Conservation (phyloP, 257 asterid species). For the Apocynum venetum region DNA sequence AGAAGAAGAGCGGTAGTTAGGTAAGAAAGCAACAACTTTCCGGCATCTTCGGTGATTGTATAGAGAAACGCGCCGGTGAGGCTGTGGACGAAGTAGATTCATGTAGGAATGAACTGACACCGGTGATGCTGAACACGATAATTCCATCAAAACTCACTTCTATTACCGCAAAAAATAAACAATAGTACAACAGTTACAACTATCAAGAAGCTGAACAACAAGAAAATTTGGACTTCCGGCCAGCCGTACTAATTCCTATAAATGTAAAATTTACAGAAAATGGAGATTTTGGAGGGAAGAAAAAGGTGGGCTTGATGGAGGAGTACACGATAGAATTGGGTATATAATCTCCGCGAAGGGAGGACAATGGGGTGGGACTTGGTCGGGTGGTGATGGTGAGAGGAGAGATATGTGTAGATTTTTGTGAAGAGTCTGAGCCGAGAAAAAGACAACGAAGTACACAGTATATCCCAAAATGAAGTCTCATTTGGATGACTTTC, state of each 20-base stretch:
- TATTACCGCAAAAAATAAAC: background rate
- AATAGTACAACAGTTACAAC: background rate
- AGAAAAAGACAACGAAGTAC: background rate
- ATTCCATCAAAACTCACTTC: constrained; percentile 35
- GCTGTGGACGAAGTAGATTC: constrained; percentile 29
- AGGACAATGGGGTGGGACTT: too few species aligned
- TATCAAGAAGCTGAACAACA: background rate
- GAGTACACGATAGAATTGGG: background rate
- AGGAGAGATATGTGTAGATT: background rate
- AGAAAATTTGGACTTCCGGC: background rate
- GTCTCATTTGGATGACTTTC: background rate
- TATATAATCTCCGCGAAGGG: background rate
- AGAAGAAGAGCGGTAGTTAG: constrained; percentile 19
- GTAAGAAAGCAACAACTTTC: constrained; percentile 28
- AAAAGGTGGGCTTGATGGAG: background rate
- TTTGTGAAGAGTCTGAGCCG: background rate
- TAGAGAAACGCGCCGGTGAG: constrained; percentile 36
- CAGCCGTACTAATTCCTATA: background rate
- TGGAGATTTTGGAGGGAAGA: background rate
- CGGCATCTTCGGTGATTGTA: constrained; percentile 32
- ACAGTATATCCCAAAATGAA: background rate
- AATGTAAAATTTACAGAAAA: background rate
- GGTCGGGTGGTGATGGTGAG: background rate
- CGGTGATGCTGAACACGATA: constrained; percentile 74
- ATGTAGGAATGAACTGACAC: constrained; percentile 48